Evolutionary conservation across 2,329 filamentous ascomycete species (phyloP), one percentile per base, ranked within the genome.

Genomic region (Myotisia sp.): DNA sequence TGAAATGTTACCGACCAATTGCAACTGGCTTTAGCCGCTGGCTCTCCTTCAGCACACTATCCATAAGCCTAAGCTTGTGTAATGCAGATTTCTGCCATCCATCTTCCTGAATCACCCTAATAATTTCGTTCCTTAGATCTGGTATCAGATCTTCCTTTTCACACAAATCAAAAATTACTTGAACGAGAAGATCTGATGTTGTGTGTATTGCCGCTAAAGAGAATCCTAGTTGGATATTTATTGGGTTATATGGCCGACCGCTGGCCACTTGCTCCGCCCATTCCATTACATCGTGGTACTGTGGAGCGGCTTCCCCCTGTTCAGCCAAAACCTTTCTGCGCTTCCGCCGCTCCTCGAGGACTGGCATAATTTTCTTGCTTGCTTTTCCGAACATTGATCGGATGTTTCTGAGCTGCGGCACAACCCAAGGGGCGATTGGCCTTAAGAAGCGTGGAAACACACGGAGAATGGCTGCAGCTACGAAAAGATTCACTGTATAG

Each of bases 11-110:
- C n/a, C n/a, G n/a, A n/a, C n/a, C n/a, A n/a, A n/a, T n/a, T n/a
- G n/a, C n/a, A n/a, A n/a, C n/a, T n/a, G 52, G 51, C 26, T 52
- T 52, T 19, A 54, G 20, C 2, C 60, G 46, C 29, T 55, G 52
- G 2, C 36, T 45, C 40, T 64, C 60, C 32, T 63, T 63, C 36
- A 64, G 42, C 0, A 55, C 50, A 34, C 60, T 63, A 42, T 64
- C 60, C 41, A 64, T 40, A 2, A 61, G 44, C 38, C 54, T 55
- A 26, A 64, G 43, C 28, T 57, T 54, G 38, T 54, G 55, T 2
- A 64, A 42, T 0, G 54, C 41, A 1, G 48, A 50, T 41, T 58
- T 59, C 10, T 44, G 51, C 50, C 51, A 58, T 0, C 50, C 52
- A 2, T 45, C 28, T 4, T 35, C 28, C 6, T 29, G 17, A 3